phyloP scores from a whole-genome alignment of 2,329 filamentous ascomycete species.

The Alternaria arbusti region DNA sequence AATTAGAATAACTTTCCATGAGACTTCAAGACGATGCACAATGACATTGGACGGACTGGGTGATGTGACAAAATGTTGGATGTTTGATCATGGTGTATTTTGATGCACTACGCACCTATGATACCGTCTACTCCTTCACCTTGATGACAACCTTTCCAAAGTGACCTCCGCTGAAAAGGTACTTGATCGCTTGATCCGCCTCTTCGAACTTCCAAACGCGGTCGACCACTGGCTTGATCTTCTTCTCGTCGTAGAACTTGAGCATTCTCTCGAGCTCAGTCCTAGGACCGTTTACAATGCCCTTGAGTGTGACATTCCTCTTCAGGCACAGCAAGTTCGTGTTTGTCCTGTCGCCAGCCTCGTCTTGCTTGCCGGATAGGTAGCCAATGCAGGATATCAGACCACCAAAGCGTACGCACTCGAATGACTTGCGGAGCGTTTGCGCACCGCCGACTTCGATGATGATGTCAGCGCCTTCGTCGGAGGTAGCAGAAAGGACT shows the following conservation, averaged over 20 bases:
- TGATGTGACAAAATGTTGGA: neutral
- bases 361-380: constrained; percentile 62
- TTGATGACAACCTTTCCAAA: constrained; percentile 50
- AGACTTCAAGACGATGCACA: neutral
- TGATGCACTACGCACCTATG: neutral
- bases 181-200: constrained; percentile 35
- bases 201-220: constrained; percentile 48
- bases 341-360: constrained; percentile 61
- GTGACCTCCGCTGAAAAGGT: constrained; percentile 43
- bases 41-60: neutral
- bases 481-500: constrained; percentile 57
- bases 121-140: constrained; percentile 29
- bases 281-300: constrained; percentile 68
- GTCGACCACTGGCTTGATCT: constrained; percentile 52
- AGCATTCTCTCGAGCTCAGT: constrained; percentile 58
- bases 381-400: constrained; percentile 53
- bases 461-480: constrained; percentile 56
- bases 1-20: neutral
- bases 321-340: constrained; percentile 64
- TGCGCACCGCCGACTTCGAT: constrained; percentile 60
- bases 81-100: neutral
- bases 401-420: constrained; percentile 52
- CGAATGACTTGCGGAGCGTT: constrained; percentile 56
- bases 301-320: constrained; percentile 61
- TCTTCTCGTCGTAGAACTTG: constrained; percentile 50